Evolutionary conservation across 192 early-diverging fungal species (phyloP), one percentile per base, ranked within the genome.

Genomic region (Phycomyces nitens): DNA sequence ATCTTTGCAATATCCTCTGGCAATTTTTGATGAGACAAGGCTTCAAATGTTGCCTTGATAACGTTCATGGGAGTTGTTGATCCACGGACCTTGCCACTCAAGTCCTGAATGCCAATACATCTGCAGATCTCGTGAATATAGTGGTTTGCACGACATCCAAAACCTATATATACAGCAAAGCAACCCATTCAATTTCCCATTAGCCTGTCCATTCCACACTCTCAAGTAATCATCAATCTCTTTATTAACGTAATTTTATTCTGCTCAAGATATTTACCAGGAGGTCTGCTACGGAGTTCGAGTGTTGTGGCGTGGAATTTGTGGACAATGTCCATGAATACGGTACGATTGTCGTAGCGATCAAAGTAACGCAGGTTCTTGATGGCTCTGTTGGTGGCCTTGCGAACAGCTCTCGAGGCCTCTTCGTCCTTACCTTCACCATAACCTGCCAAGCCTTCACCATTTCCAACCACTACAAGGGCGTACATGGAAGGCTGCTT

Each of bases 61-160:
- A 99, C 95, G 75, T 99, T 99, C 92, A 99, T 93, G 3, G 94
- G 93, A 73, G 94, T 98, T 42, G 84, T 81, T n/a, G 94, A 96
- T 4, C 96, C 95, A 63, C 81, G 74, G 29, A 98, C 88, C 75
- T 98, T 98, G 53, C 86, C 91, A 38, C 89, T 82, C 64, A 97
- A 60, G 79, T 99, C 97, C 58, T 89, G 86, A 70, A 98, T 93
- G 27, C 97, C 97, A 27, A 92, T 74, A 70, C 93, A 96, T 58
- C 92, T 82, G 72, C 90, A 95, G 57, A 99, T 85, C 77, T 97
- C 95, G 82, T 99, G 95, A 69, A 99, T 89, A 60, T 91, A 82
- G 58, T 89, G 92, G 77, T 94, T 94, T 44, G 90, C 87, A n/a
- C 95, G 88, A 64, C 91, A 84, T 55, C 97, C 97, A 73, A 95